A percentile compares a stretch with the other conserved stretches of the same genome.
Evolutionary conservation across 129 eudicot genomes (phyloP).

Genomic region (Flaveria linearis): DNA sequence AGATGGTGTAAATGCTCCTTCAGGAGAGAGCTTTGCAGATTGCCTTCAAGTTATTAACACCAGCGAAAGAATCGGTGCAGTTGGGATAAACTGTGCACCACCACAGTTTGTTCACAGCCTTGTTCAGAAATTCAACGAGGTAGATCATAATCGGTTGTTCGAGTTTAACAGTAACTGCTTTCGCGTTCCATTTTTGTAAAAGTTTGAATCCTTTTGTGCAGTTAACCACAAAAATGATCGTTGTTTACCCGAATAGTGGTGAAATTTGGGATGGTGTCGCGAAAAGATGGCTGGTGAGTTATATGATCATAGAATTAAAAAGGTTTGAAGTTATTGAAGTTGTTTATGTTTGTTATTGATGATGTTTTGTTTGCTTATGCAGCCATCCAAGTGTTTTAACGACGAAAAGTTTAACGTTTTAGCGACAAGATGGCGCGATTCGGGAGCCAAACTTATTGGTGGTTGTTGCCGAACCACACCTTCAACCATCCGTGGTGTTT

Average conservation of each 20-base stretch:
- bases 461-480: conserved; percentile 97
- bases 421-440: conserved; percentile 70
- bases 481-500: conserved; percentile 55
- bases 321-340: background rate
- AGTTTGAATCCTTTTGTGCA: conserved; percentile 23
- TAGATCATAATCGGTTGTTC: conserved; percentile 14
- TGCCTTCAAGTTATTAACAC: conserved; percentile 55
- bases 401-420: conserved; percentile 59
- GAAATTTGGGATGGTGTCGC: conserved; percentile 82
- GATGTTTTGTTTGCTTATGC: conserved; percentile 13
- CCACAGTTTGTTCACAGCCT: conserved; percentile 73
- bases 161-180: background rate
- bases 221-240: conserved; percentile 66
- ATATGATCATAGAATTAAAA: background rate
- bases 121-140: conserved; percentile 66
- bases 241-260: conserved; percentile 87
- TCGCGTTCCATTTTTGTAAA: background rate
- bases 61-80: conserved; percentile 54
- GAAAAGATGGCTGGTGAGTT: conserved; percentile 87
- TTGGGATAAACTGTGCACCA: conserved; percentile 91
- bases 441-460: conserved; percentile 80
- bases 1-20: conserved; percentile 79
- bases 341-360: background rate
- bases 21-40: conserved; percentile 80
- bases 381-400: conserved; percentile 79